Conservation (phyloP, 768 basidiomycete genomes). For the Artomyces pyxidatus region DNA sequence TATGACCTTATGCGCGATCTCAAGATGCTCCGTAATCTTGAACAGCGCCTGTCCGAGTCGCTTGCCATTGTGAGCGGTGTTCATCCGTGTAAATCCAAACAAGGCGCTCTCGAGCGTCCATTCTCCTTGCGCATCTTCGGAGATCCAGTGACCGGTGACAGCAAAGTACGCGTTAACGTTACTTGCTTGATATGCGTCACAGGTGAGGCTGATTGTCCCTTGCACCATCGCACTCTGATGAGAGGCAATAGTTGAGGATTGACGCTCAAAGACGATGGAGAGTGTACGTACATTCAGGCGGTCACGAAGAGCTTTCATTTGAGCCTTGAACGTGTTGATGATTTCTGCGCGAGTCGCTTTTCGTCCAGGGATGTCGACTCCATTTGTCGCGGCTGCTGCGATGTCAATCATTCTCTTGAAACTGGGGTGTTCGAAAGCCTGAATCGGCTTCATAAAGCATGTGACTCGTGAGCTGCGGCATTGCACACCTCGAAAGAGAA, state of each 20-base stretch:
- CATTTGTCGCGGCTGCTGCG: slow-evolving; percentile 28
- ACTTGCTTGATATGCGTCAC: slow-evolving; percentile 33
- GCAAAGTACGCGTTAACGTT: slow-evolving; percentile 33
- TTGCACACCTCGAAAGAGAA: not conserved
- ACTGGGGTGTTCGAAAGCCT: slow-evolving; percentile 25
- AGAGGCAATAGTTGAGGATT: not conserved
- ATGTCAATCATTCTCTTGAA: slow-evolving; percentile 30
- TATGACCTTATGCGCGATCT: slow-evolving; percentile 25
- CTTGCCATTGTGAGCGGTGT: slow-evolving; percentile 28
- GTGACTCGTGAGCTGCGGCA: not conserved
- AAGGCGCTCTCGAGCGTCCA: slow-evolving; percentile 26
- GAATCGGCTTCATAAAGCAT: slow-evolving; percentile 18
- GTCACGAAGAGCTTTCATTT: slow-evolving; percentile 3
- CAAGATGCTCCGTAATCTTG: slow-evolving; percentile 23
- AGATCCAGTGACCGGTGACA: slow-evolving; percentile 33
- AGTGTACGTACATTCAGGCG: slow-evolving; percentile 20
- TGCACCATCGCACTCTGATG: slow-evolving; percentile 12
- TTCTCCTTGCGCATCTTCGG: slow-evolving; percentile 18
- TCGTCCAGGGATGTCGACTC: slow-evolving; percentile 28
- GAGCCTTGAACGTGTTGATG: slow-evolving; percentile 21
- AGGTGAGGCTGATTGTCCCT: slow-evolving; percentile 27
- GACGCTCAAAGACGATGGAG: no score
- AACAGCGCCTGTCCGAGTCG: slow-evolving; percentile 31
- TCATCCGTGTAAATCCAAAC: slow-evolving; percentile 28
- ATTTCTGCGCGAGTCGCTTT: slow-evolving; percentile 23